Percentiles rank a stretch among this genome's conserved stretches.
Evolutionary conservation across 2,329 filamentous ascomycete genomes (phyloP).

Genomic region (Verticillium zaregamsianum): DNA sequence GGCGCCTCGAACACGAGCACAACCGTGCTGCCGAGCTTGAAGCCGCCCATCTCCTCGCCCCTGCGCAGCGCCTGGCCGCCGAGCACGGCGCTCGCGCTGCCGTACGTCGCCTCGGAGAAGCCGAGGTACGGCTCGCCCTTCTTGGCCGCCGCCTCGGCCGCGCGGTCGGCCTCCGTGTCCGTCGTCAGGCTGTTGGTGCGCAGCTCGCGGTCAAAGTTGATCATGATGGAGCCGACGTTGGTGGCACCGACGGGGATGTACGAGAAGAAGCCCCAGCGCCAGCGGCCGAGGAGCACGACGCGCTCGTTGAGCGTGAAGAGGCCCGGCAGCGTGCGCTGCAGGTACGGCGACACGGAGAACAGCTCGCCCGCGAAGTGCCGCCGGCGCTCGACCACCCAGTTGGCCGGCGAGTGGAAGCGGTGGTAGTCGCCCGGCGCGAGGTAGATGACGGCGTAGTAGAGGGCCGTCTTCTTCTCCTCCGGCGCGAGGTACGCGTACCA

Average conservation of each 20-base stretch:
- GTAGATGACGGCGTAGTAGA: constrained; percentile 95
- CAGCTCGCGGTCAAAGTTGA: constrained; percentile 95
- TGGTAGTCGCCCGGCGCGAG: constrained; percentile 97
- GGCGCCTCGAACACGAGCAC: constrained; percentile 97
- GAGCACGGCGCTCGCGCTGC: constrained; percentile 69
- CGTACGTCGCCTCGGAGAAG: constrained; percentile 89
- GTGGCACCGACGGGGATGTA: constrained; percentile 95
- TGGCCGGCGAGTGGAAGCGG: constrained; percentile 91
- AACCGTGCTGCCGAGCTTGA: constrained; percentile 91
- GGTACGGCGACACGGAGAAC: constrained; percentile 90
- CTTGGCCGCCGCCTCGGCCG: constrained; percentile 72
- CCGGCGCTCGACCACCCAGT: constrained; percentile 90
- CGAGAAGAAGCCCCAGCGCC: constrained; percentile 97
- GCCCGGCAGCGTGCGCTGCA: constrained; percentile 86
- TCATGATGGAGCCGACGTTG: constrained; percentile 92
- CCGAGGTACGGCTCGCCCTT: constrained; percentile 83
- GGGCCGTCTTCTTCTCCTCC: constrained; percentile 58
- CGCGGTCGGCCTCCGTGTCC: constrained; percentile 84
- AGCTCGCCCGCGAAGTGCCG: constrained; percentile 98
- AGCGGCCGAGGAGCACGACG: constrained; percentile 86
- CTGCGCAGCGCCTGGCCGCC: constrained; percentile 77
- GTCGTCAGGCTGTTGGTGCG: constrained; percentile 89
- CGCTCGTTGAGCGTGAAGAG: constrained; percentile 97
- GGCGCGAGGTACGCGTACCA: constrained; percentile 67
- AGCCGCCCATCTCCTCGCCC: constrained; percentile 97